These are phyloP conservation scores for Tetrahymena elliotti DNA, from an alignment of 73 alveolate genomes.

Conservation along the genomic window DNA sequence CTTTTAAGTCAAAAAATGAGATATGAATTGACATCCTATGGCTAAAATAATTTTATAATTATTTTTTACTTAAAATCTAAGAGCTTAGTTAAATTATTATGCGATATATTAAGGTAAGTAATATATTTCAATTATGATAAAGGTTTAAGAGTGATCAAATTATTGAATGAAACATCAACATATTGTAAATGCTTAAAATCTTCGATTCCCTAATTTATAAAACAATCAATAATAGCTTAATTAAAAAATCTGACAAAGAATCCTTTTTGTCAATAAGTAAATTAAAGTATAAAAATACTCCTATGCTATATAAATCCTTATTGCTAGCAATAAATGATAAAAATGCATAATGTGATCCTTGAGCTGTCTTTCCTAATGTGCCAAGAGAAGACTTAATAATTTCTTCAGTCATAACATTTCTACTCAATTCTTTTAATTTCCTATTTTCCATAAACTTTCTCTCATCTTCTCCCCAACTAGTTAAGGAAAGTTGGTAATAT, in stretches of 20 bases:
- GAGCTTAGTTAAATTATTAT: slow-evolving; percentile 67
- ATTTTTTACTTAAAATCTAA: slow-evolving; percentile 68
- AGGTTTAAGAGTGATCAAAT: slow-evolving; percentile 67
- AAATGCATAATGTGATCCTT: slow-evolving; percentile 43
- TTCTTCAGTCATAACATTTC: slow-evolving; percentile 19
- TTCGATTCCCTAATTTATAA: slow-evolving; percentile 32
- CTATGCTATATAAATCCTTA: slow-evolving; percentile 9
- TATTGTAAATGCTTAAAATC: slow-evolving; percentile 41
- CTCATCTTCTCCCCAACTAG: slow-evolving; percentile 11
- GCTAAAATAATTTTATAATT: not conserved
- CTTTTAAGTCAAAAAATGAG: too few relatives aligned
- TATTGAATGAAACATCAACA: slow-evolving; percentile 73
- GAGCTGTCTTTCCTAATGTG: slow-evolving; percentile 42
- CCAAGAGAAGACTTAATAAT: slow-evolving; percentile 11
- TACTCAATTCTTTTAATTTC: not conserved
- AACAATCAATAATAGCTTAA: not conserved
- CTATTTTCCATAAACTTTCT: slow-evolving; percentile 3
- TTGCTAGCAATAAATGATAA: slow-evolving; percentile 23
- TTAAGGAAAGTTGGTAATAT: slow-evolving; percentile 13
- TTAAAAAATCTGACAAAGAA: not conserved
- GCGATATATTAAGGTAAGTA: slow-evolving; percentile 72
- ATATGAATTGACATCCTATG: too few relatives aligned
- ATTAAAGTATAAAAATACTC: not conserved
- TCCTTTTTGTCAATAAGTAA: too few relatives aligned
- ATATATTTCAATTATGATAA: slow-evolving; percentile 73